Conservation (phyloP, 345 rosid species). For the Luvunga scandens region DNA sequence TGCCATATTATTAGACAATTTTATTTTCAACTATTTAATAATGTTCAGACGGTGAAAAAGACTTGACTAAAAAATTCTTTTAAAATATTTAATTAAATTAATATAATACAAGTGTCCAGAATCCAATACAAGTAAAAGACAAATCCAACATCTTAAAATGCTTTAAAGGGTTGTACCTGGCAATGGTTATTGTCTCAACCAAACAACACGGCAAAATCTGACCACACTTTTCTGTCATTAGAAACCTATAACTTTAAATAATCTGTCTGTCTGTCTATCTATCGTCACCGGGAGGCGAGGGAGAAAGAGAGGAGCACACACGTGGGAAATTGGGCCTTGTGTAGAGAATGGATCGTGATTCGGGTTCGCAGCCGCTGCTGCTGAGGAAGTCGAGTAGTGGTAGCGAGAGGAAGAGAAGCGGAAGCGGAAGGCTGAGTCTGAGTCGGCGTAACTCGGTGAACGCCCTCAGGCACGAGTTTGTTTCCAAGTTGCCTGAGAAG, state of each 20-base stretch:
- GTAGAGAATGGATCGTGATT: constrained; percentile 17
- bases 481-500: constrained; percentile 59
- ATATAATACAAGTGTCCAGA: too few species aligned
- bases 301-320: neutral
- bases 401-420: constrained; percentile 11
- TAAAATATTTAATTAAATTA: too few species aligned
- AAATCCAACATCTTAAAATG: neutral
- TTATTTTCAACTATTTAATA: too few species aligned
- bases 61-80: too few species aligned
- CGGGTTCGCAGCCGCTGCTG: constrained; percentile 30
- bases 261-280: neutral
- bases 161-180: neutral
- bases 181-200: neutral
- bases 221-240: too few species aligned
- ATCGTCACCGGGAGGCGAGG: neutral
- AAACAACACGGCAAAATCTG: too few species aligned
- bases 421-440: constrained; percentile 17
- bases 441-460: constrained; percentile 35
- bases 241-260: too few species aligned
- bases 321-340: neutral
- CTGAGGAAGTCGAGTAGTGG: constrained; percentile 9
- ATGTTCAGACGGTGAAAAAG: too few species aligned
- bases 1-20: too few species aligned
- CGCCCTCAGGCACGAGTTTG: constrained; percentile 45
- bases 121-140: neutral